Percentiles rank a stretch among this genome's conserved stretches.
Conservation (phyloP, 2,329 filamentous ascomycete genomes). For the Diaporthe sp. region DNA sequence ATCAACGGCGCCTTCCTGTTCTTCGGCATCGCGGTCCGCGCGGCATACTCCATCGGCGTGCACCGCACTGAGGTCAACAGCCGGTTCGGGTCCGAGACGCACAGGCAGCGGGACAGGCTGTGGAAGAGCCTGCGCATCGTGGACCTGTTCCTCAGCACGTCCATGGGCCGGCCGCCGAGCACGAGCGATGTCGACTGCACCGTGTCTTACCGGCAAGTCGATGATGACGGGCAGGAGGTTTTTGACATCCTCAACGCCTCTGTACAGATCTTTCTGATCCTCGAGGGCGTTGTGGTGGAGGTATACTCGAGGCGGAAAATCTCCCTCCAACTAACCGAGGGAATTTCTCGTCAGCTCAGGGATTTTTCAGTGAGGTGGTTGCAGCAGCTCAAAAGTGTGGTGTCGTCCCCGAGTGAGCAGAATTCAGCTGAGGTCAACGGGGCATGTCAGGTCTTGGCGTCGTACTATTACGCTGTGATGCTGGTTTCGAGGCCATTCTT, state of each 20-base stretch:
- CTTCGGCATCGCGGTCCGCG: constrained; percentile 63
- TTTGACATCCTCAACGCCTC: constrained; percentile 62
- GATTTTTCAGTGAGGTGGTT: constrained; percentile 64
- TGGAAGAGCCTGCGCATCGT: constrained; percentile 65
- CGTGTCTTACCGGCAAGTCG: constrained; percentile 54
- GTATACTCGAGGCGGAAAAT: constrained; percentile 65
- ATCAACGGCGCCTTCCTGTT: constrained; percentile 66
- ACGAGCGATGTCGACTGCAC: constrained; percentile 66
- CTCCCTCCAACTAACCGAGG: constrained; percentile 62
- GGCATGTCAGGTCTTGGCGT: constrained; percentile 61
- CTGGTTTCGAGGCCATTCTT: constrained; percentile 65
- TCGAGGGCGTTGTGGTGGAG: constrained; percentile 60
- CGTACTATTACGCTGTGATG: constrained; percentile 69
- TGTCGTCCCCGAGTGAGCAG: constrained; percentile 41
- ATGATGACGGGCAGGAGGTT: constrained; percentile 49
- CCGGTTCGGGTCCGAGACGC: constrained; percentile 57
- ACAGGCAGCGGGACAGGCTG: constrained; percentile 57
- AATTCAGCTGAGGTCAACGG: constrained; percentile 51
- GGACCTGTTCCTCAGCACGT: constrained; percentile 63
- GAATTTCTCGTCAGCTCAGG: constrained; percentile 62
- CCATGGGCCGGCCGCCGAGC: constrained; percentile 64
- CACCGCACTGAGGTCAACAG: constrained; percentile 65
- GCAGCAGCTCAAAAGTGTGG: constrained; percentile 52
- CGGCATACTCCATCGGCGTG: constrained; percentile 63
- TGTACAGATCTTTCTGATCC: constrained; percentile 63